Percentiles rank a stretch among this genome's conserved stretches.
Conservation (phyloP, 176 grass and related monocot species). For the Triticum dicoccoides region DNA sequence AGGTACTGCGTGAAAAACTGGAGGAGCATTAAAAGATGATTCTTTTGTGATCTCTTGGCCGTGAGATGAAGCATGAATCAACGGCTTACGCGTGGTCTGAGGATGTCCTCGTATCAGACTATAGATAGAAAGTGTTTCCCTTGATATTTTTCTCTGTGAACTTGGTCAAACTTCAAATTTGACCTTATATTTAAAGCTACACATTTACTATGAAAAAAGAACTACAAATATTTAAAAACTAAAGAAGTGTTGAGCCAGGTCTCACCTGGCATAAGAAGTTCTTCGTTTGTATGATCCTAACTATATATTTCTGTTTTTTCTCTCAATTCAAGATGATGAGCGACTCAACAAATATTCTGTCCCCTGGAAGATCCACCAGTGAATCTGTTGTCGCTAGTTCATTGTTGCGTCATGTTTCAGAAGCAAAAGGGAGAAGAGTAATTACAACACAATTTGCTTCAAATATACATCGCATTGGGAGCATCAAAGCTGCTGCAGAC, state of each 20-base stretch:
- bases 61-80: too few relatives aligned
- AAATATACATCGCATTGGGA: constrained; percentile 98
- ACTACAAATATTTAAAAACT: neutral
- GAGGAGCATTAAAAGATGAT: too few relatives aligned
- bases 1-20: too few relatives aligned
- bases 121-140: too few relatives aligned
- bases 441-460: constrained; percentile 98
- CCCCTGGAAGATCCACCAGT: constrained; percentile 95
- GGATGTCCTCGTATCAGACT: too few relatives aligned
- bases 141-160: neutral
- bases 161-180: neutral
- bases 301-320: neutral
- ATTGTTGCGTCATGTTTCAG: constrained; percentile 79
- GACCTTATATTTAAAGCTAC: neutral
- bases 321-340: constrained; percentile 93
- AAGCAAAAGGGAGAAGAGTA: constrained; percentile 87
- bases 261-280: neutral
- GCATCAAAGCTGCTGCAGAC: constrained; percentile 96
- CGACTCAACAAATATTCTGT: constrained; percentile 95
- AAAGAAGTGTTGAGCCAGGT: constrained; percentile 7
- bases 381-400: constrained; percentile 90
- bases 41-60: too few relatives aligned
- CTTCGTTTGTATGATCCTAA: constrained; percentile 21
- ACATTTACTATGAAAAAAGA: neutral
- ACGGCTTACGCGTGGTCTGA: too few relatives aligned